Conservation (phyloP, 2,329 filamentous ascomycete species). For the Colletotrichum spaethianum region DNA sequence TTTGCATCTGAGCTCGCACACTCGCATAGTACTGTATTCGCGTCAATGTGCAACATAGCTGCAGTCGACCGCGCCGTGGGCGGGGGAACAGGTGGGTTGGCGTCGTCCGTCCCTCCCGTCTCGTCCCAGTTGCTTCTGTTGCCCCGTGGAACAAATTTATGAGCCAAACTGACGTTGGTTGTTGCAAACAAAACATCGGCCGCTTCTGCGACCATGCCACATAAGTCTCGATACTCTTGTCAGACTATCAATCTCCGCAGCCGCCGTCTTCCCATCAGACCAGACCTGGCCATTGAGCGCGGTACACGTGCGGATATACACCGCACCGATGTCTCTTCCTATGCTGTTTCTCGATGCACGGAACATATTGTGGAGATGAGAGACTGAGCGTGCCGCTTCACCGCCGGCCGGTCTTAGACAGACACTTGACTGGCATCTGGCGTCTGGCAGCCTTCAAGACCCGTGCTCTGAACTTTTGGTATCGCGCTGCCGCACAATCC, state of each 20-base stretch:
- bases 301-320: constrained; percentile 26
- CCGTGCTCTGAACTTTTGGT: constrained; percentile 23
- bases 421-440: constrained; percentile 34
- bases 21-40: constrained; percentile 1
- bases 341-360: constrained; percentile 21
- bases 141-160: constrained; percentile 34
- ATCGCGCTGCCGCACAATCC: constrained; percentile 19
- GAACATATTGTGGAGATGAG: constrained; percentile 39
- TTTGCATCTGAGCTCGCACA: constrained; percentile 27
- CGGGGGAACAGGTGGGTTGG: constrained; percentile 34
- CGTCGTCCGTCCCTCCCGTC: constrained; percentile 1
- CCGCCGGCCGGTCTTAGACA: constrained; percentile 38
- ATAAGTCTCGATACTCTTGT: constrained; percentile 21
- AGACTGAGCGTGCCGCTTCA: constrained; percentile 38
- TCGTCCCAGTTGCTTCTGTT: constrained; percentile 35
- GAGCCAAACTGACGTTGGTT: neutral
- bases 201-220: constrained; percentile 13
- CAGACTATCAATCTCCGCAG: constrained; percentile 16
- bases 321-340: constrained; percentile 23
- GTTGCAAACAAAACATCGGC: constrained; percentile 30
- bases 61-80: constrained; percentile 34
- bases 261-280: constrained; percentile 8
- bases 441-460: constrained; percentile 25
- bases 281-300: constrained; percentile 25
- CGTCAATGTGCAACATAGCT: constrained; percentile 31